Base-by-base conservation (phyloP, 2,329 filamentous ascomycete species). In the Fusarium agapanthi region DNA sequence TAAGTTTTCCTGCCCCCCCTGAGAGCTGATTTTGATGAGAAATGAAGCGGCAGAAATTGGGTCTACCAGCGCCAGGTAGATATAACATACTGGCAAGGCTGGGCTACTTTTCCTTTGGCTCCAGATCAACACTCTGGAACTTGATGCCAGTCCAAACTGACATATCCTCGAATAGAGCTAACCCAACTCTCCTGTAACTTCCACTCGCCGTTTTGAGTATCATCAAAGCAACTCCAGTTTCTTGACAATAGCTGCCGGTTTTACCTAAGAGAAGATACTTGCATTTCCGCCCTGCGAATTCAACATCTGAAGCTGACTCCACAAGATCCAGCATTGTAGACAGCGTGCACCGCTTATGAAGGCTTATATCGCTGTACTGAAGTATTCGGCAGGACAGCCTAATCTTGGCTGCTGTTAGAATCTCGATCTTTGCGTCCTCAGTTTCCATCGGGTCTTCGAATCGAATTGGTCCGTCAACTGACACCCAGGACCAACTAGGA, bases 211-310 rank as follows among this genome's bases (percentile, higher is more conserved):
- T 26, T 22, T n/a, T 44, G 1, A 61, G 11, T 1, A 37, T 5
- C 7, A 67, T 38, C 3, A 67, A 2, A 1, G 40, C 62, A 3
- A 67, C 0, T 0, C 62, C 54, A 0, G 8, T 13, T 14, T 48
- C 22, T 0, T 7, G 14, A 11, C 0, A 0, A 3, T 2, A 13
- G 0, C 26, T n/a, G 1, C 2, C 6, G 0, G 16, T 2, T 0
- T 24, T 61, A 0, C 65, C 65, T 1, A 67, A 5, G 2, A 67
- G 20, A 7, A 67, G 40, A 15, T 67, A 67, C 0, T 54, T 10
- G 2, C 22, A n/a, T 1, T 15, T 14, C 0, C 11, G 41, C 2
- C 6, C 11, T 4, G 2, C 28, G 0, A 37, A 4, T 7, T 67
- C 65, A 0, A 1, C 6, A 0, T 18, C 2, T 3, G 18, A 20